Percentiles rank a stretch among this genome's conserved stretches.
These are phyloP conservation scores for Astrothelium subdiscretum DNA, from an alignment of 495 filamentous ascomycete genomes.

Conservation along the genomic window DNA sequence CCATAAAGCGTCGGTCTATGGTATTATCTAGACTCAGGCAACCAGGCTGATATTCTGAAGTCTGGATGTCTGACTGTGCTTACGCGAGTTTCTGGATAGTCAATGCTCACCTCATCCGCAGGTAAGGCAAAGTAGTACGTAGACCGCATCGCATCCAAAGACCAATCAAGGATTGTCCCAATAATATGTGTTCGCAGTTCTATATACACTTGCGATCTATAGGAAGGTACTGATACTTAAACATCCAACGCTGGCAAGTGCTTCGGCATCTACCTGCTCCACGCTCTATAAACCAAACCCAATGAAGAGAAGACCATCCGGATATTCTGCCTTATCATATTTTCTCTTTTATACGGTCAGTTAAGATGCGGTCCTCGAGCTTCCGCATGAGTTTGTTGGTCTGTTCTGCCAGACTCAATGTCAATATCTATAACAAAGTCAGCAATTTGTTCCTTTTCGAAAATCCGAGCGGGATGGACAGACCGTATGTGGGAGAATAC, in stretches of 20 bases:
- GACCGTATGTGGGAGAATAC: constrained; percentile 88
- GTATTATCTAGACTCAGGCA: too few relatives aligned
- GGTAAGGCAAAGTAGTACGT: too few relatives aligned
- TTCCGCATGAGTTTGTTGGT: constrained; percentile 83
- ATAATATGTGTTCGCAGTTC: neutral
- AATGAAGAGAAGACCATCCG: neutral
- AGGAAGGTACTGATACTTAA: neutral
- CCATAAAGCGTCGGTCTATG: too few relatives aligned
- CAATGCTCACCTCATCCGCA: too few relatives aligned
- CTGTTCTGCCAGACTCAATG: constrained; percentile 87
- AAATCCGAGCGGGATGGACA: constrained; percentile 12
- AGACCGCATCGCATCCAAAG: too few relatives aligned
- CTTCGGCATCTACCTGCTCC: too few relatives aligned
- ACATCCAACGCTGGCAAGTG: neutral
- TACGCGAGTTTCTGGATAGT: too few relatives aligned
- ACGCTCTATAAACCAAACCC: neutral
- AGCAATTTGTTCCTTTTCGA: neutral
- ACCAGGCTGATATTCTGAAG: too few relatives aligned
- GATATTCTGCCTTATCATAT: too few relatives aligned
- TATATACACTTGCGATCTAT: neutral
- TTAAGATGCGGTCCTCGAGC: constrained; percentile 57
- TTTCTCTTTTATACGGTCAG: constrained; percentile 36
- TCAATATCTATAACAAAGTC: constrained; percentile 51
- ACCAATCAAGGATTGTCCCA: too few relatives aligned
- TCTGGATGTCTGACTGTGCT: too few relatives aligned